phyloP scores from a whole-genome alignment of 179 eudicot species.

The Heliamphora pulchella region DNA sequence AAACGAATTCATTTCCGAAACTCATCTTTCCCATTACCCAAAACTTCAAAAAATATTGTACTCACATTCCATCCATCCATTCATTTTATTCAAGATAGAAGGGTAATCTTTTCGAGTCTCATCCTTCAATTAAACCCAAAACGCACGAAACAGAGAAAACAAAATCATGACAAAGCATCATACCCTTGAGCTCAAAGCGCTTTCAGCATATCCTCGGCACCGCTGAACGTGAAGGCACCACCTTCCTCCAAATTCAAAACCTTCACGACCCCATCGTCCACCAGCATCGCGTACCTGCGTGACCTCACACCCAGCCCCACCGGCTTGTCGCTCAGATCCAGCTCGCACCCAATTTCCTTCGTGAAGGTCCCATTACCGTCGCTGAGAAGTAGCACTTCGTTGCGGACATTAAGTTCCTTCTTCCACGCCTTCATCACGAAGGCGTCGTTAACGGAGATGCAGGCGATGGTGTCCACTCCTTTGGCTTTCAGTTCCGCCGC shows the following conservation, averaged over 20 bases:
- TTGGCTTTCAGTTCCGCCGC: constrained; percentile 59
- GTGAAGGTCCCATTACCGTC: constrained; percentile 84
- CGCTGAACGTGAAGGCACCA: constrained; percentile 73
- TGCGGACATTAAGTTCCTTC: constrained; percentile 36
- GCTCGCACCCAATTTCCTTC: constrained; percentile 66
- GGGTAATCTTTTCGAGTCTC: neutral
- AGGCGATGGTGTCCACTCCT: constrained; percentile 74
- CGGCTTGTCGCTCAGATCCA: constrained; percentile 81
- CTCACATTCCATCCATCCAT: neutral
- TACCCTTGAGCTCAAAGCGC: constrained; percentile 30
- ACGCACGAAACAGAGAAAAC: neutral
- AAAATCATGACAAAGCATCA: neutral
- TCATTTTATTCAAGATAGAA: neutral
- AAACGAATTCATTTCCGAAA: neutral
- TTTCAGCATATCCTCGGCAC: constrained; percentile 88
- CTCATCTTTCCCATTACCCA: neutral
- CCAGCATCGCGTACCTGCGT: constrained; percentile 75
- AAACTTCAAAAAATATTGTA: neutral
- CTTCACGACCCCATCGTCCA: constrained; percentile 80
- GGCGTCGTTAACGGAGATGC: constrained; percentile 77
- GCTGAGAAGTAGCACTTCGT: constrained; percentile 58
- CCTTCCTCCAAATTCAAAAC: constrained; percentile 85
- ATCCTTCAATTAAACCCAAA: neutral
- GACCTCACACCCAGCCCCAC: constrained; percentile 75
- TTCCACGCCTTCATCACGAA: constrained; percentile 96